A percentile compares a stretch with the other conserved stretches of the same genome.
These are phyloP conservation scores for Phyllachora maydis DNA, from an alignment of 2,329 filamentous ascomycete species.

Conservation along the genomic window DNA sequence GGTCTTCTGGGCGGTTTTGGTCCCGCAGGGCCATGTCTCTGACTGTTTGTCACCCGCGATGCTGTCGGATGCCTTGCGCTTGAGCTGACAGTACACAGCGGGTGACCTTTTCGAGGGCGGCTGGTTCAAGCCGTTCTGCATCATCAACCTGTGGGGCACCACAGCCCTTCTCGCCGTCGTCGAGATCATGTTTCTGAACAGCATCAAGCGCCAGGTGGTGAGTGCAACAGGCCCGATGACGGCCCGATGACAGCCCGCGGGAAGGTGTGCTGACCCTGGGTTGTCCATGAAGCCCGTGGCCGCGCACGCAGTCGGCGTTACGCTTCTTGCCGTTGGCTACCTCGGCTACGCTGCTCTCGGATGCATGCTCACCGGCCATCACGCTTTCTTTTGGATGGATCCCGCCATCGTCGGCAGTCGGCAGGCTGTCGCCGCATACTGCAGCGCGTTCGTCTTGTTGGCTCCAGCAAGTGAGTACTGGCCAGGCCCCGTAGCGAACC, in stretches of 20 bases:
- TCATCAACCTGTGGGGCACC: slow-evolving; percentile 23
- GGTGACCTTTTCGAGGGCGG: slow-evolving; percentile 25
- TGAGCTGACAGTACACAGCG: slow-evolving; percentile 10
- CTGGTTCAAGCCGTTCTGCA: slow-evolving; percentile 22
- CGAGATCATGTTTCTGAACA: slow-evolving; percentile 28
- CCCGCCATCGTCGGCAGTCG: slow-evolving; percentile 18
- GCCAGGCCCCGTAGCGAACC: slow-evolving; percentile 10
- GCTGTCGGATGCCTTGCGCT: neutral
- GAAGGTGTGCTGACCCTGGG: slow-evolving; percentile 4
- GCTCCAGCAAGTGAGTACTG: slow-evolving; percentile 20
- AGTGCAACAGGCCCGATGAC: too few species aligned
- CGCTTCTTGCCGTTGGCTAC: slow-evolving; percentile 20
- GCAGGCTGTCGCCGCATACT: slow-evolving; percentile 21
- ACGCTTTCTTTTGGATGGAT: slow-evolving; percentile 30
- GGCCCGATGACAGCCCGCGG: too few species aligned
- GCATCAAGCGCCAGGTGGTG: slow-evolving; percentile 28
- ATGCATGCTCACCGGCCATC: slow-evolving; percentile 20
- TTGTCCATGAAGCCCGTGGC: slow-evolving; percentile 24
- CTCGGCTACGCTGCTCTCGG: slow-evolving; percentile 27
- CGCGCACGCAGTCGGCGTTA: slow-evolving; percentile 18
- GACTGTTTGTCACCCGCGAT: too few species aligned
- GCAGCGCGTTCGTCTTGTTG: slow-evolving; percentile 20
- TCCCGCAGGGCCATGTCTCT: slow-evolving; percentile 16
- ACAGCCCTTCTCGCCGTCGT: slow-evolving; percentile 19
- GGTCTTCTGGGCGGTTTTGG: slow-evolving; percentile 22